Evolutionary conservation across 208 protist species (phyloP).

Genomic region (Acanthamoeba triangularis): DNA sequence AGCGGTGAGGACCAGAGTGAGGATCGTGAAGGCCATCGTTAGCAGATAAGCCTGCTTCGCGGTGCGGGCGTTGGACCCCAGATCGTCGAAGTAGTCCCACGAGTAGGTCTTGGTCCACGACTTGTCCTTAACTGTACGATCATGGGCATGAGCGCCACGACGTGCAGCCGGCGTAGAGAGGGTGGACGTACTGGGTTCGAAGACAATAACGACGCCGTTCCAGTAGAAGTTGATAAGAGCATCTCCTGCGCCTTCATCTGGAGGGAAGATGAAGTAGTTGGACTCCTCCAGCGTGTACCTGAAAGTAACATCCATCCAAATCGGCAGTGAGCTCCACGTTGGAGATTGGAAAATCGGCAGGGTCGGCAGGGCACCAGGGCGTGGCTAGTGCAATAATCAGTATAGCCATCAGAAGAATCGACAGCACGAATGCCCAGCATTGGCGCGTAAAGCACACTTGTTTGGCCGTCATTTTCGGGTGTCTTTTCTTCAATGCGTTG

Average conservation of each 20-base stretch:
- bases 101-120: conserved; percentile 3
- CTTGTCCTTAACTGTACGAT: no score
- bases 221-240: conserved; percentile 73
- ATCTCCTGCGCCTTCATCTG: not conserved
- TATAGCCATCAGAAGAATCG: not conserved
- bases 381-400: conserved; percentile 19
- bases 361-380: no score
- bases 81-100: conserved; percentile 41
- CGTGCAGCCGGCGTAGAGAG: not conserved
- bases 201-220: conserved; percentile 47
- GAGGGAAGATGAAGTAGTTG: not conserved
- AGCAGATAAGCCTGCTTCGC: conserved; percentile 47
- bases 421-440: conserved; percentile 35
- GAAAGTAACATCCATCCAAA: not conserved
- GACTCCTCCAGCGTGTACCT: conserved; percentile 50
- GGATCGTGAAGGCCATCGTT: conserved; percentile 42
- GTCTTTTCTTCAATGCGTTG: no score
- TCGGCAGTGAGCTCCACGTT: no score
- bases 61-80: not conserved
- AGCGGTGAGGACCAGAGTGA: conserved; percentile 8
- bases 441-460: not conserved
- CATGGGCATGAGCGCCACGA: no score
- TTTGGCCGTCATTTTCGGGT: not conserved
- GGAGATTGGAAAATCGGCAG: no score
- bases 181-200: not conserved